Base-by-base conservation (phyloP, 352 stramenopile genomes). In the Globisporangium yorkense region DNA sequence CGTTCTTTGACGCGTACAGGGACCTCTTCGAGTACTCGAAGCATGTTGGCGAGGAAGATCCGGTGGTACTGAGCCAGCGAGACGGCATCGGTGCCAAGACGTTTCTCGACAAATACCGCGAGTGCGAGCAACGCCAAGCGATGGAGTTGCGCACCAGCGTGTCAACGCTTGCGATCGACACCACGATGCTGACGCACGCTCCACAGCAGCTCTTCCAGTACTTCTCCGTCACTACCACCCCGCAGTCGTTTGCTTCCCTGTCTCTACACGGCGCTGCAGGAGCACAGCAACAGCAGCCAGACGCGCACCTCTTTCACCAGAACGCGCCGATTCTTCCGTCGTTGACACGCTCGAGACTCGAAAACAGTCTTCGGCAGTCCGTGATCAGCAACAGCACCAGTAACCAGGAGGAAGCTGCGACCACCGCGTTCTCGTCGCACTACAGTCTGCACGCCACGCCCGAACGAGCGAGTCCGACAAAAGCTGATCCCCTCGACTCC, bases 1-100 rank as follows among this genome's bases (percentile, higher is more conserved):
- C 66, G 41, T 89, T 93, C 68, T 90, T 91, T 49, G 48, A 70
- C 27, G 59, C 65, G 50, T 62, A 88, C 66, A 77, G 81, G 51
- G 66, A 87, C 2, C 57, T 91, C 41, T 91, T 89, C 50, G 70
- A 87, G 51, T 93, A 84, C 48, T 70, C 87, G 16, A 75, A 72
- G 57, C 75, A 75, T 37, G 61, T 88, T 24, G 70, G 74, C 4
- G 29, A 37, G 18, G 41, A 50, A 12, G 27, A 59, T 54, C 59
- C 57, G 8, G 33, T 61, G 15, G 15, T 29, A 4, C 40, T 62
- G 9, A 53, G 41, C 5, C 50, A 62, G 39, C 50, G 51, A 24
- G 39, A 62, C 9, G 56, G 63, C 21, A 64, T 63, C n/a, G 35
- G 56, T 51, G 40, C 51, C 9, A 62, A 66, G 21, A 78, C 71